Evolutionary conservation across 2,329 filamentous ascomycete species (phyloP), one percentile per base, ranked within the genome.

Genomic region (Aspergillus sp.): DNA sequence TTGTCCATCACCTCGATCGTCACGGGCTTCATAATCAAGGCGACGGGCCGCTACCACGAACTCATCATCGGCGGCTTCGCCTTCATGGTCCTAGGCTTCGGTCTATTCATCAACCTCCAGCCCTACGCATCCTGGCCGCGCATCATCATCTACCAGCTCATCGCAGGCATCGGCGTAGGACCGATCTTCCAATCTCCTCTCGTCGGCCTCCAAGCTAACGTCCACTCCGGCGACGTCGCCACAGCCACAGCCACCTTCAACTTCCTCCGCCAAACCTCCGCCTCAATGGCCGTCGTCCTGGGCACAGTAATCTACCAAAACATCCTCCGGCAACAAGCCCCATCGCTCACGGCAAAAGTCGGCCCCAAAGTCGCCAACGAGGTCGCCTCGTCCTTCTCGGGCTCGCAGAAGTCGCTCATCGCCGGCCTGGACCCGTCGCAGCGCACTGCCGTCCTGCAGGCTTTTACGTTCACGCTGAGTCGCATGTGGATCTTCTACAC

Each of bases 1-100:
- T 70, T 88, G 3, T 86, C 85, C 0, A 53, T 86, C 51, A 62
- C 76, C 30, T 86, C 85, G 0, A 77, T 77, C 5, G 57, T 59
- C 3, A 77, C 76, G 35, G 84, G 80, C 52, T 79, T 88, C 68
- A 78, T 86, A 61, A 84, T 86, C 55, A 85, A 85, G 47, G 90
- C 80, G 62, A 86, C 82, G 0, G 85, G 85, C 30, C 76, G 77
- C 51, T 87, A 86, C 65, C 76, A 75, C 26, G 70, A 75, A 8
- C 66, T 77, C 41, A 85, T 89, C 57, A 73, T 78, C 46, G 66
- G 67, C 19, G 82, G 82, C 40, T 70, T 84, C 57, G 49, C 70
- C 7, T 59, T 85, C 47, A 78, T 81, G 65, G 76, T 78, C 0
- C 68, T 88, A 6, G 85, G 85, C 2, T 79, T 79, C 41, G 85